Conservation (phyloP, 495 filamentous ascomycete genomes). For the Xylaria grammica region DNA sequence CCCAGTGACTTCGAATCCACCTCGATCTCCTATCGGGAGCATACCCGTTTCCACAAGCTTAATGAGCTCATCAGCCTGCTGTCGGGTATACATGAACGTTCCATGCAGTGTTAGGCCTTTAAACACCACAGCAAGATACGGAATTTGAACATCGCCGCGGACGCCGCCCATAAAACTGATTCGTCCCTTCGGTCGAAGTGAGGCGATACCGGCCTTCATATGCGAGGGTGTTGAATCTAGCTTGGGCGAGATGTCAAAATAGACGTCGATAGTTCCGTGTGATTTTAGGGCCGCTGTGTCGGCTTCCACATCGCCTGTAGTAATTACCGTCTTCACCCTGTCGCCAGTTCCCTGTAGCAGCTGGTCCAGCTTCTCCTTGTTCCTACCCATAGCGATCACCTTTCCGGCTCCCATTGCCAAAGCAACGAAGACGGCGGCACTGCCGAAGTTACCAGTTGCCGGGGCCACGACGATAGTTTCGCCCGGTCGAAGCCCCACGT, state of each 20-base stretch:
- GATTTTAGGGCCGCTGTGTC: slow-evolving; percentile 36
- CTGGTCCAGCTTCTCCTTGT: slow-evolving; percentile 33
- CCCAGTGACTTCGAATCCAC: slow-evolving; percentile 19
- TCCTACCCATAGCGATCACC: slow-evolving; percentile 55
- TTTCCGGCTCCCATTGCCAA: slow-evolving; percentile 53
- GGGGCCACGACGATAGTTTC: slow-evolving; percentile 56
- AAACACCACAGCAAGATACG: slow-evolving; percentile 37
- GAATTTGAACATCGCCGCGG: slow-evolving; percentile 39
- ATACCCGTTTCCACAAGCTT: slow-evolving; percentile 43
- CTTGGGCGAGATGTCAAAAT: slow-evolving; percentile 53
- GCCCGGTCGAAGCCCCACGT: slow-evolving; percentile 51
- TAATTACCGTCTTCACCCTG: slow-evolving; percentile 20
- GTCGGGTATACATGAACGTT: slow-evolving; percentile 50
- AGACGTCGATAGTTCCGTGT: slow-evolving; percentile 43
- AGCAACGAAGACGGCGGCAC: slow-evolving; percentile 49
- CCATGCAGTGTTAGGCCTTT: slow-evolving; percentile 45
- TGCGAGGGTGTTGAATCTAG: slow-evolving; percentile 41
- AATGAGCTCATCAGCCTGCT: slow-evolving; percentile 36
- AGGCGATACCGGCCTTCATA: slow-evolving; percentile 45
- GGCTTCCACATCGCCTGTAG: slow-evolving; percentile 37
- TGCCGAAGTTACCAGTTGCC: slow-evolving; percentile 53
- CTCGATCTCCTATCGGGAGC: slow-evolving; percentile 34
- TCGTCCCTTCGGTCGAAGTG: slow-evolving; percentile 43
- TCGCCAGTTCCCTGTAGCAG: not conserved
- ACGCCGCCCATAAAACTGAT: slow-evolving; percentile 54